Conservation (phyloP, 2,329 filamentous ascomycete genomes). For the Pseudogymnoascus verrucosus region DNA sequence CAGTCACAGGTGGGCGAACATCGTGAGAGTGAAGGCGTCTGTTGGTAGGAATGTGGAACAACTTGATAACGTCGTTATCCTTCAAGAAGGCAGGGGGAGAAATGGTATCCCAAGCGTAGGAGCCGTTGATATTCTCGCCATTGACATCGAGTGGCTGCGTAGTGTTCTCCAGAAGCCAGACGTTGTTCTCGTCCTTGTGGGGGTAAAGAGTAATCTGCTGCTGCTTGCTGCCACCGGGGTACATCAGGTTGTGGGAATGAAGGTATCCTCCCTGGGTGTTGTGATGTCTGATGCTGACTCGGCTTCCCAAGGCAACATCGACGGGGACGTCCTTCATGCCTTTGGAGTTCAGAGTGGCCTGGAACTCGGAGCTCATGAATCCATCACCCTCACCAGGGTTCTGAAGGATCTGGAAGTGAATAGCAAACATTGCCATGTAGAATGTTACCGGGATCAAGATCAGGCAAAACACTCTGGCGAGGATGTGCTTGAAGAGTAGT, state of each 20-base stretch:
- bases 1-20: conserved; percentile 74
- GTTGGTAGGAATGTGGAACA: conserved; percentile 78
- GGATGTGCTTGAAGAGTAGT: conserved; percentile 88
- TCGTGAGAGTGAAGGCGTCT: conserved; percentile 95
- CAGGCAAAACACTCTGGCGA: conserved; percentile 83
- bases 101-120: conserved; percentile 73
- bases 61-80: conserved; percentile 70
- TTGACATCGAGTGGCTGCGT: conserved; percentile 77
- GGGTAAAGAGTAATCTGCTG: conserved; percentile 98
- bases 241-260: conserved; percentile 96
- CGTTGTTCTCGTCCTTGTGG: conserved; percentile 97
- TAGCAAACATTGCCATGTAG: conserved; percentile 95
- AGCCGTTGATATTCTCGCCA: conserved; percentile 71
- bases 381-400: conserved; percentile 97
- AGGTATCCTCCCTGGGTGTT: conserved; percentile 98
- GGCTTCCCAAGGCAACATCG: conserved; percentile 83
- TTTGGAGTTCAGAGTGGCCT: conserved; percentile 93
- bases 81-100: conserved; percentile 59
- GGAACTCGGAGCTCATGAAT: conserved; percentile 99
- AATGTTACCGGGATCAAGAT: conserved; percentile 83
- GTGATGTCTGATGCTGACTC: conserved; percentile 79
- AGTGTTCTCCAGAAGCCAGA: conserved; percentile 91
- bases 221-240: conserved; percentile 93
- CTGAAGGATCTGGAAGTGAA: conserved; percentile 86
- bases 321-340: conserved; percentile 91